Percentiles rank a stretch among this genome's conserved stretches.
phyloP scores from a whole-genome alignment of 1,284 basidiomycete species.

The Leccinum angustisporum region DNA sequence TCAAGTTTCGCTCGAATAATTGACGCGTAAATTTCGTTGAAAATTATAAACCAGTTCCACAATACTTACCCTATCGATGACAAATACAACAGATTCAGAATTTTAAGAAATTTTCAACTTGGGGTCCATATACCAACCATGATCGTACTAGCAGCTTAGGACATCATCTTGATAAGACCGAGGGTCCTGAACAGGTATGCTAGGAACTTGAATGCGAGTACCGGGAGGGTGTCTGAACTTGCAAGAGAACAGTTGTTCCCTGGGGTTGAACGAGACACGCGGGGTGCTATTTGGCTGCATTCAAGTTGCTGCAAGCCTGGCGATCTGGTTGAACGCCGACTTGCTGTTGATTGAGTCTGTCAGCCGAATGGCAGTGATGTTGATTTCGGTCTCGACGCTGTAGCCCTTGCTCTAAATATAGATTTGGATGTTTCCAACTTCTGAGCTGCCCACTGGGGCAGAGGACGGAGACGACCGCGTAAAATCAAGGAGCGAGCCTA shows the following conservation, averaged over 20 bases:
- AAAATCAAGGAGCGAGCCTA: background rate
- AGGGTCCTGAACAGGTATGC: background rate
- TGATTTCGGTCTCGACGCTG: background rate
- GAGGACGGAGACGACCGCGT: too few relatives aligned
- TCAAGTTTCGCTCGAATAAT: too few relatives aligned
- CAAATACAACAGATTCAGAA: too few relatives aligned
- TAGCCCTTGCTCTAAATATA: background rate
- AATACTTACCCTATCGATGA: too few relatives aligned
- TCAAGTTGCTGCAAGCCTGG: too few relatives aligned
- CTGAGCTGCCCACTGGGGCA: too few relatives aligned
- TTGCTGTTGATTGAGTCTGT: too few relatives aligned
- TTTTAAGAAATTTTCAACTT: too few relatives aligned
- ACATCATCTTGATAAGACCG: background rate
- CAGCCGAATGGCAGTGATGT: background rate
- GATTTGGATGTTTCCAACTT: too few relatives aligned
- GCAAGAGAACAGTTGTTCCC: background rate
- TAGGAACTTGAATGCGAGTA: background rate
- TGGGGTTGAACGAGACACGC: background rate
- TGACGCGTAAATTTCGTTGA: too few relatives aligned
- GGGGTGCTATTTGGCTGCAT: background rate
- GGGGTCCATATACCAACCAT: background rate
- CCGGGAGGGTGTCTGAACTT: background rate
- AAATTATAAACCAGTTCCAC: too few relatives aligned
- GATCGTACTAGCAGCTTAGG: background rate
- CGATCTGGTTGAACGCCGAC: conserved; percentile 1